Base-by-base conservation (phyloP, 139 green algal genomes). In the Tetradesmus obliquus region DNA sequence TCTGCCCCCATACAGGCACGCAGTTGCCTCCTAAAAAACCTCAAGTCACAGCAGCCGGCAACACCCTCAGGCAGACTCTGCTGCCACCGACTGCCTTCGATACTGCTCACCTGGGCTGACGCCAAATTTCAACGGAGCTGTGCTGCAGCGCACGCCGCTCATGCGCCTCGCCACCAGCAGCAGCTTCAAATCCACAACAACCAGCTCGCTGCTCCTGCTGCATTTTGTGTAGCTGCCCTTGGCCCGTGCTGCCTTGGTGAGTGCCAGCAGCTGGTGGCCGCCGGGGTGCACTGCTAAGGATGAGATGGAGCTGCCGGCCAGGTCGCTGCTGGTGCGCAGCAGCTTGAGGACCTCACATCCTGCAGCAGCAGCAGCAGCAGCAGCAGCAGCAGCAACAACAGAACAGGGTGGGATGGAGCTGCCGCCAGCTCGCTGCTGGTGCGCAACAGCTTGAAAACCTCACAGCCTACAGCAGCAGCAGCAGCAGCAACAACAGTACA, bases 71-170 rank as follows among this genome's bases (percentile, higher is more conserved):
- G 32, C 32, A 45, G 32, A 45, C 32, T 45, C 32, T 45, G 32
- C 32, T 45, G 32, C 32, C 32, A 45, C 57, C 6, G 57, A 66
- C 8, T 13, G 57, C 8, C 7, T 13, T 66, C 57, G 8, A 9
- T 9, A 66, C 6, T 9, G 1, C 92, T 55, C 17, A 95, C 93
- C 93, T 58, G 93, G 93, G 80, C 91, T 95, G 89, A 94, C 89
- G 0, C 71, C 76, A 19, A 89, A 79, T 74, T 94, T 94, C 20
- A 95, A 3, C 1, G 93, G 93, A 17, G 62, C 80, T n/a, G 82
- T 88, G 71, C 85, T 86, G 82, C 89, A 93, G 3, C 76, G 32
- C 53, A 95, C 3, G 0, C 90, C 91, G 3, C 62, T 62, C 19
- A 92, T 82, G 57, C 91, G 81, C 82, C 91, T 89, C 9, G 89